Base-by-base conservation (phyloP, 2,329 filamentous ascomycete genomes). In the Alternaria sp. region DNA sequence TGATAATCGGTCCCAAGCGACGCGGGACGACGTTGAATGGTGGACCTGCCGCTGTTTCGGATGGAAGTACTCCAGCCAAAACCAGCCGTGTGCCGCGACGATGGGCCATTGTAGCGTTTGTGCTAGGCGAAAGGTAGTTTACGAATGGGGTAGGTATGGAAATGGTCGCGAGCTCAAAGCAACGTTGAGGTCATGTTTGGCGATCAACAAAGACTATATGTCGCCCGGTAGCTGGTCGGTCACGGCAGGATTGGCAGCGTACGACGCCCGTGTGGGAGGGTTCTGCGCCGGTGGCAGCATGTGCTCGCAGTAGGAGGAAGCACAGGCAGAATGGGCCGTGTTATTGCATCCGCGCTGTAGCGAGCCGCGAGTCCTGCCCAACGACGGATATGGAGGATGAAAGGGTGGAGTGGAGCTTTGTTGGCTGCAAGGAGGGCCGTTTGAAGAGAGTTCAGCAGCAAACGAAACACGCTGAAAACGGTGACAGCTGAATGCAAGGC, bases 21-120 rank as follows among this genome's bases (percentile, higher is more conserved):
- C 60, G 52, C 68, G 67, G 65, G 66, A 70, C 66, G 71, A 72
- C 72, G 73, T 77, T 76, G 70, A 63, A 62, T 72, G 66, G 69
- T 67, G 63, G 63, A 65, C 66, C 66, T 71, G 59, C 60, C 61
- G 64, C 60, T 68, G 69, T 72, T 70, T 68, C 66, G 66, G 64
- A 71, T 60, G 67, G 67, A 62, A 40, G 32, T 14, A 61, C 25
- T 67, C 52, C 40, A 60, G 60, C 44, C 57, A 60, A 52, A 54
- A 58, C 62, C 50, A 66, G 62, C 68, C 70, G 69, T 61, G 64
- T 66, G 66, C 72, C 69, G 70, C 72, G 69, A 67, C 62, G 68
- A 70, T 65, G 67, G 68, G 60, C 63, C 61, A 55, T 48, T 61
- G 56, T 69, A 70, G 67, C 53, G 60, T 51, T 60, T 53, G 63